phyloP scores from a whole-genome alignment of 2,329 filamentous ascomycete genomes.

The Colletotrichum trifolii region DNA sequence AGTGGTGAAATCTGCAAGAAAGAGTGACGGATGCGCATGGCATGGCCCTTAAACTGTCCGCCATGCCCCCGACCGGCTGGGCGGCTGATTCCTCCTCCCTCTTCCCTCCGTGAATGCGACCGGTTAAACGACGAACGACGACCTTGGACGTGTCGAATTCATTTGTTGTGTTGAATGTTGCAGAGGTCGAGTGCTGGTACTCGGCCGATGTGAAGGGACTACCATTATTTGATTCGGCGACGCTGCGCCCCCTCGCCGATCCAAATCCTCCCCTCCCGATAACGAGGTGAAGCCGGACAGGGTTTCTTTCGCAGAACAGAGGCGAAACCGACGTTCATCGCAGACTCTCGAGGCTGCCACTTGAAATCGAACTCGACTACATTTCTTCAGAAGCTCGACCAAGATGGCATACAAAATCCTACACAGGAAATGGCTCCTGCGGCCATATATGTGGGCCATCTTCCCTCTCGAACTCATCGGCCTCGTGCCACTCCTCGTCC shows the following conservation, averaged over 20 bases:
- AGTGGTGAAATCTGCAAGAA: slow-evolving; percentile 16
- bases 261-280: slow-evolving; percentile 3
- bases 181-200: slow-evolving; percentile 30
- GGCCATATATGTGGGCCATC: slow-evolving; percentile 69
- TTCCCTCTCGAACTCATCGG: slow-evolving; percentile 74
- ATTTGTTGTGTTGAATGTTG: not conserved
- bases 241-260: slow-evolving; percentile 18
- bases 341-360: not conserved
- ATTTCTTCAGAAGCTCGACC: slow-evolving; percentile 8
- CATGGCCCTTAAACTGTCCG: slow-evolving; percentile 37
- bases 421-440: slow-evolving; percentile 68
- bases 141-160: not conserved
- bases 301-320: not conserved
- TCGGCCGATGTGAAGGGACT: slow-evolving; percentile 30
- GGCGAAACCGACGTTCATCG: not conserved
- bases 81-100: slow-evolving; percentile 13
- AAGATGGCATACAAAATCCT: slow-evolving; percentile 65
- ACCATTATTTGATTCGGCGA: slow-evolving; percentile 30
- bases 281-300: slow-evolving; percentile 1
- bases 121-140: slow-evolving; percentile 18
- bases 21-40: not conserved
- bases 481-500: slow-evolving; percentile 72
- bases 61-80: slow-evolving; percentile 20
- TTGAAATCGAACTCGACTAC: not conserved
- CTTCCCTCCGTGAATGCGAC: slow-evolving; percentile 10